Conservation (phyloP, 2,329 filamentous ascomycete species). For the Cercospora sp. region DNA sequence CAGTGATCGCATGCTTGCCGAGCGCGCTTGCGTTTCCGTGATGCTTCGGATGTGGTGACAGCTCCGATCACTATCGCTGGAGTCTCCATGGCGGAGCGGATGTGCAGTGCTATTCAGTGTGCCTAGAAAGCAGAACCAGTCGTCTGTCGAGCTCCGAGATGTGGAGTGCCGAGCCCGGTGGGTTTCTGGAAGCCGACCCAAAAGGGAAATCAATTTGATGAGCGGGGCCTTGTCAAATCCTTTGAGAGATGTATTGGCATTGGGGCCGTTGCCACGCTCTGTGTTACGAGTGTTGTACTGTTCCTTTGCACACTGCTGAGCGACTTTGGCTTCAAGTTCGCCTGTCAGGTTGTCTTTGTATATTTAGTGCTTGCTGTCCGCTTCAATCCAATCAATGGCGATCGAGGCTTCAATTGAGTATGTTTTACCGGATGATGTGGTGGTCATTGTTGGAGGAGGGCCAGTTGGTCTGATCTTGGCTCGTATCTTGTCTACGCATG, state of each 20-base stretch:
- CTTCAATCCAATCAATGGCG: background rate
- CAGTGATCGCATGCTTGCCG: background rate
- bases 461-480: background rate
- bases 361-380: background rate
- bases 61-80: background rate
- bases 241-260: background rate
- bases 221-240: background rate
- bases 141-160: background rate
- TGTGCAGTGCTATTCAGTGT: background rate
- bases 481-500: background rate
- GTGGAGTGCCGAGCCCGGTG: background rate
- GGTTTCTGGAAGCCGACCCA: background rate
- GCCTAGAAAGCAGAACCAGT: background rate
- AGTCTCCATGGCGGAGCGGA: background rate
- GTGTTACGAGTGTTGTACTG: background rate
- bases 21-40: background rate
- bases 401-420: background rate
- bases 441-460: background rate
- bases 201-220: background rate
- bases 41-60: background rate
- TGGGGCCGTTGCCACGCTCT: background rate
- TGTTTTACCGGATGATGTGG: background rate
- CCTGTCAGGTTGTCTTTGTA: background rate
- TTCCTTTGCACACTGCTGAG: background rate
- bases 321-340: background rate